A percentile compares a stretch with the other conserved stretches of the same genome.
Evolutionary conservation across 208 protist genomes (phyloP).

Genomic region (Acanthamoeba castellanii): DNA sequence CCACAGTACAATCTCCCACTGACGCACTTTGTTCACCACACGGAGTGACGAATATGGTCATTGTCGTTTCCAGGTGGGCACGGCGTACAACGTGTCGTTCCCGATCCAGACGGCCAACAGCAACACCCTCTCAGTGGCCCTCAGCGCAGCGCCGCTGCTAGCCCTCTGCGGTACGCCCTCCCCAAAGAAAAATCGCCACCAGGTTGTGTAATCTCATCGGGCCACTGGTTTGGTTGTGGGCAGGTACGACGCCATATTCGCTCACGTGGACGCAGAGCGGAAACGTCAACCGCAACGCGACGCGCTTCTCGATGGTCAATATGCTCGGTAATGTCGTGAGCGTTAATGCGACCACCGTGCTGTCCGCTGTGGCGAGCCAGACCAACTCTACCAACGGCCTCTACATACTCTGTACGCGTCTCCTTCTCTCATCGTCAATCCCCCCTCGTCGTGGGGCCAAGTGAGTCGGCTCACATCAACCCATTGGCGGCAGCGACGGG

Average conservation of each 20-base stretch:
- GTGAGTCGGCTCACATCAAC: too few species aligned
- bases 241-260: not conserved
- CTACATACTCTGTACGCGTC: not conserved
- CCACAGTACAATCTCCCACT: not conserved
- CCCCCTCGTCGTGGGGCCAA: too few species aligned
- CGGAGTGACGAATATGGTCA: too few species aligned
- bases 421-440: not conserved
- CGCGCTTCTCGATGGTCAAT: not conserved
- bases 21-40: too few species aligned
- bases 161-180: not conserved
- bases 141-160: not conserved
- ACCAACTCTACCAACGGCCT: not conserved
- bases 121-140: not conserved
- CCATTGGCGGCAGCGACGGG: not conserved
- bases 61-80: not conserved
- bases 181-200: not conserved
- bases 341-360: not conserved
- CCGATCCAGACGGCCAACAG: not conserved
- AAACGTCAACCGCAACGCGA: not conserved
- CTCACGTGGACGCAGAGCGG: slow-evolving; percentile 7
- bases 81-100: not conserved
- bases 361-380: not conserved
- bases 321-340: not conserved
- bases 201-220: not conserved
- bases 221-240: not conserved